Conservation (phyloP, 768 basidiomycete genomes). For the Lactifluus piperatus region DNA sequence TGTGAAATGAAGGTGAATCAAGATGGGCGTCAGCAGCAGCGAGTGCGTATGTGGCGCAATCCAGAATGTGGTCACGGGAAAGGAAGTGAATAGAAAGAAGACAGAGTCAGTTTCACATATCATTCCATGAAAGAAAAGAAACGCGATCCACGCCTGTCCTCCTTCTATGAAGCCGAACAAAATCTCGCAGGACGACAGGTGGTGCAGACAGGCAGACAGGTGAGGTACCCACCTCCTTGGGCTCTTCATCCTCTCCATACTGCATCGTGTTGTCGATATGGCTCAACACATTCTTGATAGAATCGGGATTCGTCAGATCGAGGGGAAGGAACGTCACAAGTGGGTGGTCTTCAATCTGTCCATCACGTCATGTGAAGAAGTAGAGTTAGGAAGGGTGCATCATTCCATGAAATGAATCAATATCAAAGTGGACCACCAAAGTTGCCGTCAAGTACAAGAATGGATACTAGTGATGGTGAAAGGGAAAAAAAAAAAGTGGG, state of each 20-base stretch:
- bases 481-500: not conserved
- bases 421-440: not conserved
- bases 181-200: conserved; percentile 2
- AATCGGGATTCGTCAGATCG: conserved; percentile 84
- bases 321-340: conserved; percentile 95
- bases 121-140: conserved; percentile 7
- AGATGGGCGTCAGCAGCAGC: conserved; percentile 3
- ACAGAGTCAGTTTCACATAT: conserved; percentile 6
- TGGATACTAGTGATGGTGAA: not conserved
- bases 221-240: conserved; percentile 61
- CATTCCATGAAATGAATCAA: not conserved
- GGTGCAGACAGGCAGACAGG: too few relatives aligned
- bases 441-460: conserved; percentile 10
- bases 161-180: not conserved
- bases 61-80: conserved; percentile 5
- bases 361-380: conserved; percentile 12
- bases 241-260: conserved; percentile 97
- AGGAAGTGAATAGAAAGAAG: conserved; percentile 5
- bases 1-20: not conserved
- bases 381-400: conserved; percentile 9
- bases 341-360: conserved; percentile 97
- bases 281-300: conserved; percentile 82
- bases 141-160: conserved; percentile 7
- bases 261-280: conserved; percentile 99
- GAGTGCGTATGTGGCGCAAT: conserved; percentile 11